Evolutionary conservation across 2,329 filamentous ascomycete genomes (phyloP).

Genomic region (Chlorencoelia australis): DNA sequence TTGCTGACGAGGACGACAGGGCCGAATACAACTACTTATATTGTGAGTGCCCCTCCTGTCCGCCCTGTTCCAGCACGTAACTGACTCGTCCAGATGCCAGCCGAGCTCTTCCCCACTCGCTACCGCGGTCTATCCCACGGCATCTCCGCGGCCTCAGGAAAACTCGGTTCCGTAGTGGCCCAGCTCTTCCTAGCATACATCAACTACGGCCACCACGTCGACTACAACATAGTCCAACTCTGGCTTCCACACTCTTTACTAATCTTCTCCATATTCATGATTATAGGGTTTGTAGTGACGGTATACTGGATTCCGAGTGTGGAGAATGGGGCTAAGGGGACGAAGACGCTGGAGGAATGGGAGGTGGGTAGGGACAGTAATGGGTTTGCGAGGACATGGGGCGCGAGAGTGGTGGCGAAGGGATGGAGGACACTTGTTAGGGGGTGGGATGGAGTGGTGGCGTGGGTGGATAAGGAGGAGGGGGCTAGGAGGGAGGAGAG

Average conservation of each 20-base stretch:
- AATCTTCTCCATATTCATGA: conserved; percentile 7
- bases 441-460: conserved; percentile 1
- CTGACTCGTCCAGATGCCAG: conserved; percentile 19
- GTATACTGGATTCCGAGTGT: neutral
- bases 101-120: conserved; percentile 54
- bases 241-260: conserved; percentile 1
- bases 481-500: neutral
- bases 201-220: conserved; percentile 7
- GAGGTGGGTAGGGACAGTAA: conserved; percentile 9
- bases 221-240: neutral
- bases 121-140: conserved; percentile 54
- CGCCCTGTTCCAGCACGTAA: neutral
- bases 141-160: conserved; percentile 50
- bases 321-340: neutral
- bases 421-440: neutral
- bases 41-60: conserved; percentile 37
- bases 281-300: neutral
- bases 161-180: conserved; percentile 40
- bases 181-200: conserved; percentile 12
- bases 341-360: conserved; percentile 17
- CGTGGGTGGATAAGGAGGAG: conserved; percentile 1
- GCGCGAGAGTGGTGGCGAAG: neutral
- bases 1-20: neutral
- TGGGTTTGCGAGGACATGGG: neutral
- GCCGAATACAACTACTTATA: conserved; percentile 8